Conservation (phyloP, 208 protist species). For the Trypanosoma mega region DNA sequence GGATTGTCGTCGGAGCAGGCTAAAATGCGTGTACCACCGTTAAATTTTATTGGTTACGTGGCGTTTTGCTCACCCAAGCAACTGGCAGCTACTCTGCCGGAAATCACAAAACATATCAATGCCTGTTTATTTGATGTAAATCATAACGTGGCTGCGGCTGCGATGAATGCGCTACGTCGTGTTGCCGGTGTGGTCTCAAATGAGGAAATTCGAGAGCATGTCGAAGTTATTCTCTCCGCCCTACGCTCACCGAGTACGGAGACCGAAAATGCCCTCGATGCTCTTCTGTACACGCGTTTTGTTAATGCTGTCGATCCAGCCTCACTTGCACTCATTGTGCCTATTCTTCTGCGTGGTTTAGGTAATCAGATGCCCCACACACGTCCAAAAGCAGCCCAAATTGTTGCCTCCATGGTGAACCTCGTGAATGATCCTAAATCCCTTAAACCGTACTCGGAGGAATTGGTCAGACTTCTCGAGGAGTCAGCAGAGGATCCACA, state of each 20-base stretch:
- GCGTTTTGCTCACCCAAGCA: conserved; percentile 92
- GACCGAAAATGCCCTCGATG: conserved; percentile 88
- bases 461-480: conserved; percentile 84
- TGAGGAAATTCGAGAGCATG: conserved; percentile 90
- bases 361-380: conserved; percentile 61
- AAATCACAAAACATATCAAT: conserved; percentile 90
- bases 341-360: conserved; percentile 85
- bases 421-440: conserved; percentile 83
- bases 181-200: conserved; percentile 91
- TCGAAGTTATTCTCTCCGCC: conserved; percentile 86
- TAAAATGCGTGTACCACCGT: conserved; percentile 79
- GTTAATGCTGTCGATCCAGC: conserved; percentile 90
- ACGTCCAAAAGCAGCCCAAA: conserved; percentile 91
- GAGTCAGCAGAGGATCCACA: conserved; percentile 83
- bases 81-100: conserved; percentile 83
- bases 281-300: conserved; percentile 93
- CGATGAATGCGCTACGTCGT: conserved; percentile 79
- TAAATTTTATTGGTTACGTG: conserved; percentile 91
- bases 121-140: conserved; percentile 90
- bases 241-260: conserved; percentile 88
- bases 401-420: conserved; percentile 87
- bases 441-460: conserved; percentile 83
- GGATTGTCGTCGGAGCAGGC: conserved; percentile 72
- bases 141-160: conserved; percentile 73
- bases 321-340: conserved; percentile 92